These are phyloP conservation scores for Cadophora malorum DNA, from an alignment of 2,329 filamentous ascomycete species.

Conservation along the genomic window DNA sequence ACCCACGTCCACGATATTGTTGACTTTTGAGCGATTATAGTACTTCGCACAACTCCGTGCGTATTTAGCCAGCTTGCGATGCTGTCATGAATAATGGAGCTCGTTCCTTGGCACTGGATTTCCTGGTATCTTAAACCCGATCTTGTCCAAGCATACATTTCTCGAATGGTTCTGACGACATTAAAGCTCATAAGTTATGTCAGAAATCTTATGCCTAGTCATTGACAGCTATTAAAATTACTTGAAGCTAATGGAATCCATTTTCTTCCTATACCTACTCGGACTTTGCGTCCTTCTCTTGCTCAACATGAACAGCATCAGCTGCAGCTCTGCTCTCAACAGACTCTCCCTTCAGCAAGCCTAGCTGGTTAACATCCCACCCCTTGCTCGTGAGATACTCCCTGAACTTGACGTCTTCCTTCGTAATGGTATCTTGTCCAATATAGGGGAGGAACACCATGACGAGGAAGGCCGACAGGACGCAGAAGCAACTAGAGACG, in stretches of 20 bases:
- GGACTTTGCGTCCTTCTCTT: slow-evolving; percentile 21
- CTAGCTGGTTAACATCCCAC: slow-evolving; percentile 72
- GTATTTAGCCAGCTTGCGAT: background rate
- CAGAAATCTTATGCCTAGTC: background rate
- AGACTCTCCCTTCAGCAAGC: slow-evolving; percentile 43
- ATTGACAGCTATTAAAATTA: background rate
- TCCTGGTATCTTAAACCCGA: no score
- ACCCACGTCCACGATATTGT: background rate
- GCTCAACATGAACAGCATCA: background rate
- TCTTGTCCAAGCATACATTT: background rate
- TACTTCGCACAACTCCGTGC: background rate
- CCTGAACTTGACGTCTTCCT: slow-evolving; percentile 79
- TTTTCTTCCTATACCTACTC: background rate
- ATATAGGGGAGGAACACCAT: slow-evolving; percentile 77
- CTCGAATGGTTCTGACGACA: background rate
- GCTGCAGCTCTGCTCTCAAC: slow-evolving; percentile 29
- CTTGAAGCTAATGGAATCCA: background rate
- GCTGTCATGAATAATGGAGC: background rate
- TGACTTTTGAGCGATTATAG: background rate
- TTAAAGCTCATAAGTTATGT: background rate
- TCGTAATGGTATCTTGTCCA: slow-evolving; percentile 82
- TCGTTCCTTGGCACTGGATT: background rate
- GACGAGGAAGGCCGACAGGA: slow-evolving; percentile 73
- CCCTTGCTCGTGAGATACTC: slow-evolving; percentile 75
- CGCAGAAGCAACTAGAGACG: slow-evolving; percentile 77